Evolutionary conservation across 805 yeast genomes (phyloP).

Genomic region (Suhomyces kilbournensis): DNA sequence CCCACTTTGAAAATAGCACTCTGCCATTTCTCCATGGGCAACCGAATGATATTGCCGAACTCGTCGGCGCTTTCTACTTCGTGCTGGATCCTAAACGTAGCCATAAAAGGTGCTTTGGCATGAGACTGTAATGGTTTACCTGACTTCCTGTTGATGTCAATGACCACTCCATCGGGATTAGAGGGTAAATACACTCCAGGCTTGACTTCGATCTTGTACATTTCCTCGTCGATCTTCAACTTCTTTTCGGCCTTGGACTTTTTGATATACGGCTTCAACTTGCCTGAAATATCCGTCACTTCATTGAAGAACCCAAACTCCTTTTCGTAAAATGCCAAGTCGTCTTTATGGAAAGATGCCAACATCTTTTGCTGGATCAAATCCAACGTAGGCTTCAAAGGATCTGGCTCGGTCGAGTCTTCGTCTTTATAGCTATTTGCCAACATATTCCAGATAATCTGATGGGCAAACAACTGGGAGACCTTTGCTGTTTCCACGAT

Average conservation of each 20-base stretch:
- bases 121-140: conserved; percentile 96
- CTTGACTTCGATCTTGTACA: conserved; percentile 69
- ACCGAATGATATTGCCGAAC: conserved; percentile 26
- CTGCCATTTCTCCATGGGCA: conserved; percentile 70
- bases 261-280: conserved; percentile 89
- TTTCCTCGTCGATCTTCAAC: conserved; percentile 92
- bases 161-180: conserved; percentile 92
- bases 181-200: conserved; percentile 91
- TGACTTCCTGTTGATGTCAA: conserved; percentile 86
- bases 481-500: conserved; percentile 90
- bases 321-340: conserved; percentile 64
- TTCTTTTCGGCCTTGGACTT: conserved; percentile 95
- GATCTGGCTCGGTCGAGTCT: conserved; percentile 75
- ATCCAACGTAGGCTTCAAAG: conserved; percentile 80
- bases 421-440: conserved; percentile 93
- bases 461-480: conserved; percentile 91
- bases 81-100: conserved; percentile 80
- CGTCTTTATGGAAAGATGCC: conserved; percentile 55
- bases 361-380: conserved; percentile 65
- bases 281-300: conserved; percentile 92
- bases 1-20: conserved; percentile 98
- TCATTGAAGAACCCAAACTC: conserved; percentile 89
- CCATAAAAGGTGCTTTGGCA: conserved; percentile 98
- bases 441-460: conserved; percentile 95
- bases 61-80: conserved; percentile 47